Conservation (phyloP, 2,329 filamentous ascomycete genomes). For the Myriosclerotinia curreyana region DNA sequence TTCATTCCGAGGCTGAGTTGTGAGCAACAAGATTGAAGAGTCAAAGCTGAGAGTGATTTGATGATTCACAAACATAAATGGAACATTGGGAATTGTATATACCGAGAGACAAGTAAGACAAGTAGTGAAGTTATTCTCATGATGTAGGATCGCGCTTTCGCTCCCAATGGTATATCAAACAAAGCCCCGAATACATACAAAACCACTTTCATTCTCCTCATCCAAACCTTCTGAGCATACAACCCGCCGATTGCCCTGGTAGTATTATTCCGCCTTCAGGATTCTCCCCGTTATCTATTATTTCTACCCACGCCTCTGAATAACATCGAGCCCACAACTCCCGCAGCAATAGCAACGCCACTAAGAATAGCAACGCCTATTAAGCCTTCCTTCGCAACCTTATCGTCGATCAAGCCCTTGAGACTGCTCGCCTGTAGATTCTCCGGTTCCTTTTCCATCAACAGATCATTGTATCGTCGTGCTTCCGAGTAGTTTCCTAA, state of each 20-base stretch:
- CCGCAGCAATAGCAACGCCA: constrained; percentile 86
- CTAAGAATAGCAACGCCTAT: constrained; percentile 94
- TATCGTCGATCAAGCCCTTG: constrained; percentile 86
- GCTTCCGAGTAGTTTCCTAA: constrained; percentile 96
- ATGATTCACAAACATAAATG: not conserved
- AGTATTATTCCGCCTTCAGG: not conserved
- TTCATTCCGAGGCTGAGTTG: not conserved
- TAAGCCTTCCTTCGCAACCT: constrained; percentile 89
- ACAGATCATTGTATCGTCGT: constrained; percentile 86
- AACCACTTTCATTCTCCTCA: not conserved
- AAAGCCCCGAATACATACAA: constrained; percentile 23
- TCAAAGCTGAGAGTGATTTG: not conserved
- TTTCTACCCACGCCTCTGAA: constrained; percentile 70
- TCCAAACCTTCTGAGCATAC: not conserved
- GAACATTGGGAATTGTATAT: not conserved
- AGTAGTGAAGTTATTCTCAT: constrained; percentile 4
- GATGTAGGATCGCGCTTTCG: constrained; percentile 16
- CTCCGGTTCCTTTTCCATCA: constrained; percentile 84
- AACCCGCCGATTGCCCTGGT: not conserved
- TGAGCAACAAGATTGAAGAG: not conserved
- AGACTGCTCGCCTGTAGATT: constrained; percentile 90
- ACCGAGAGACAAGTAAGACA: not conserved
- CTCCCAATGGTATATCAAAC: constrained; percentile 33
- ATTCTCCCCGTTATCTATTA: constrained; percentile 30
- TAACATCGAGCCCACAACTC: constrained; percentile 85